Evolutionary conservation across 768 basidiomycete genomes (phyloP).

Genomic region (Psilocybe cubensis): DNA sequence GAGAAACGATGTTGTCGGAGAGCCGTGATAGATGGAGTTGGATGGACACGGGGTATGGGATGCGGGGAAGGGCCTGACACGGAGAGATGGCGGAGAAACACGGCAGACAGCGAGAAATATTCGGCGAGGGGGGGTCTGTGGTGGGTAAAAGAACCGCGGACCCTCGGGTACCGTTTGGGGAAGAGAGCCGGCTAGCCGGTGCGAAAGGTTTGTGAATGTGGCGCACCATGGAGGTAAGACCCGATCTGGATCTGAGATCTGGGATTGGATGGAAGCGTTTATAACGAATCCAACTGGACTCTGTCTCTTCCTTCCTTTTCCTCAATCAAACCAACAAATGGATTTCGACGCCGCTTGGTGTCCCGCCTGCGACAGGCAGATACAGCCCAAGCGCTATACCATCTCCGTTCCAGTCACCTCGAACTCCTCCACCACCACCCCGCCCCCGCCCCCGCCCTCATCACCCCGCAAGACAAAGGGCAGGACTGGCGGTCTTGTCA

Average conservation of each 20-base stretch:
- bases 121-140: conserved; percentile 3
- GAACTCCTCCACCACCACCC: conserved; percentile 27
- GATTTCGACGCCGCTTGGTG: conserved; percentile 79
- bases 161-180: conserved; percentile 20
- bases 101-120: conserved; percentile 3
- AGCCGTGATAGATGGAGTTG: not conserved
- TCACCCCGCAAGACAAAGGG: conserved; percentile 29
- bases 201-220: conserved; percentile 19
- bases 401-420: conserved; percentile 44
- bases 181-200: conserved; percentile 31
- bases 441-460: conserved; percentile 47
- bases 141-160: conserved; percentile 17
- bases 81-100: not conserved
- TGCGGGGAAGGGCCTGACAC: not conserved
- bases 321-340: conserved; percentile 24
- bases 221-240: conserved; percentile 16
- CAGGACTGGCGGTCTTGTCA: conserved; percentile 52
- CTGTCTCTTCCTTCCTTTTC: conserved; percentile 19
- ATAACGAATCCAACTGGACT: conserved; percentile 27
- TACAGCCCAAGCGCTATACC: conserved; percentile 74
- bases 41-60: conserved; percentile 1
- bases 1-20: not conserved
- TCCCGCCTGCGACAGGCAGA: conserved; percentile 77
- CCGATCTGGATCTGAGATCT: conserved; percentile 17
- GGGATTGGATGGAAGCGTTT: conserved; percentile 17